Evolutionary conservation across 2,329 filamentous ascomycete genomes (phyloP), one percentile per base, ranked within the genome.

Genomic region (Zasmidium angulare): DNA sequence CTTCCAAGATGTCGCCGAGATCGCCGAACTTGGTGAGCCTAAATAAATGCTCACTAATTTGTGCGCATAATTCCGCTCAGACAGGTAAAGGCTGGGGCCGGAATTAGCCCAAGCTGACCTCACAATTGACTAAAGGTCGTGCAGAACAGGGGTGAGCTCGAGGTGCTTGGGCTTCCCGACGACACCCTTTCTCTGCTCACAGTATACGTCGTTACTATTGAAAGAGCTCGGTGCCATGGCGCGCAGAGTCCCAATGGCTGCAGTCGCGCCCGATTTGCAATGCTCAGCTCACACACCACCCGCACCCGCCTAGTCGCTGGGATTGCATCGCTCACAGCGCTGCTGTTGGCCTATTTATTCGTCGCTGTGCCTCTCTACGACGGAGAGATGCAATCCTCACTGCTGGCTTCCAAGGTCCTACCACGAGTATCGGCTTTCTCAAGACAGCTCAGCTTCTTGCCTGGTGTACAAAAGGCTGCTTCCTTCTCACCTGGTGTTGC

Each of bases 301-400:
- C 26, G 36, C 3, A 17, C 6, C 36, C 36, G 36, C 36, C 36
- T 43, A 17, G 31, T 47, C 12, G 51, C 19, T 47, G 51, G 36
- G 46, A 14, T 31, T 17, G 2, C 46, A 19, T 7, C 40, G 1
- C 1, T 48, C 17, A 22, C 10, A 20, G 53, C 26, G 29, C 12
- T 55, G 7, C 12, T 55, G 53, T 23, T 55, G 53, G 53, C 53
- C 11, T 55, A 55, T 55, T 55, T 55, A 55, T n/a, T 55, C 10
- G 22, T 31, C 23, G 10, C 26, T 19, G 23, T 40, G 40, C 43
- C 43, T n/a, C 53, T 24, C 43, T 55, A 31, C n/a, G 36, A 43
- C 6, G 26, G 6, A 29, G 26, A 29, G 26, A 29, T 29, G 26
- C 26, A 4, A 11, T 29, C 26, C 26, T 6, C 26, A 11, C 26